phyloP scores from a whole-genome alignment of 768 basidiomycete genomes.

The Lyophyllum shimeji region DNA sequence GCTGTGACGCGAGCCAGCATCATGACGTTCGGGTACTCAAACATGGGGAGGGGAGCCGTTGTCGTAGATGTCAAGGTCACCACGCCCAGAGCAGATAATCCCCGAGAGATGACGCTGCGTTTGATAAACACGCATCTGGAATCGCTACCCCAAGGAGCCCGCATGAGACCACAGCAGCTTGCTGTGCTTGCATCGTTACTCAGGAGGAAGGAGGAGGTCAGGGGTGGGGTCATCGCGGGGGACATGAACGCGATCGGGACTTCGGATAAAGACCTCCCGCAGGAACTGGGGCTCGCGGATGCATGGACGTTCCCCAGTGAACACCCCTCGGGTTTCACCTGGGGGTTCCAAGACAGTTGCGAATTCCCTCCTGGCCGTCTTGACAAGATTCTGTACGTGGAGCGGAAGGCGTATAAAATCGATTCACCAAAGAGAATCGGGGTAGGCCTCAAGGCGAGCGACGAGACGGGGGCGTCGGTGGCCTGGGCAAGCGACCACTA shows the following conservation, averaged over 20 bases:
- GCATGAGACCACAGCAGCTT: constrained; percentile 50
- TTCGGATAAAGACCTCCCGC: constrained; percentile 42
- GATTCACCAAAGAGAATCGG: constrained; percentile 58
- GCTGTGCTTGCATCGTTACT: constrained; percentile 50
- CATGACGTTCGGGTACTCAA: constrained; percentile 51
- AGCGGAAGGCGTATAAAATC: constrained; percentile 48
- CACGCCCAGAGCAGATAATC: constrained; percentile 29
- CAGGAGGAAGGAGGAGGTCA: constrained; percentile 41
- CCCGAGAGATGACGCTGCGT: constrained; percentile 46
- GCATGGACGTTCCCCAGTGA: constrained; percentile 52
- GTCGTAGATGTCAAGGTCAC: constrained; percentile 55
- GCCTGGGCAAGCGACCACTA: constrained; percentile 69
- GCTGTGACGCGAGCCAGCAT: constrained; percentile 48
- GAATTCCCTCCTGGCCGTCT: constrained; percentile 53
- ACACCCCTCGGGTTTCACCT: constrained; percentile 54
- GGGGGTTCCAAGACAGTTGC: constrained; percentile 63
- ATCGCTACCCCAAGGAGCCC: constrained; percentile 47
- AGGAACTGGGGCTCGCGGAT: constrained; percentile 51
- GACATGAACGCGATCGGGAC: constrained; percentile 70
- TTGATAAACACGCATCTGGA: constrained; percentile 78
- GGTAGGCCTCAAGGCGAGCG: constrained; percentile 44
- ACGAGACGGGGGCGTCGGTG: constrained; percentile 27
- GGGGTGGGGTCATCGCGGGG: constrained; percentile 64
- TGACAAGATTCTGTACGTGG: constrained; percentile 65
- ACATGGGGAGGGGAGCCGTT: constrained; percentile 54